A percentile compares a stretch with the other conserved stretches of the same genome.
These are phyloP conservation scores for Pseudoneurospora amorphoporcata DNA, from an alignment of 495 filamentous ascomycete species.

Conservation along the genomic window DNA sequence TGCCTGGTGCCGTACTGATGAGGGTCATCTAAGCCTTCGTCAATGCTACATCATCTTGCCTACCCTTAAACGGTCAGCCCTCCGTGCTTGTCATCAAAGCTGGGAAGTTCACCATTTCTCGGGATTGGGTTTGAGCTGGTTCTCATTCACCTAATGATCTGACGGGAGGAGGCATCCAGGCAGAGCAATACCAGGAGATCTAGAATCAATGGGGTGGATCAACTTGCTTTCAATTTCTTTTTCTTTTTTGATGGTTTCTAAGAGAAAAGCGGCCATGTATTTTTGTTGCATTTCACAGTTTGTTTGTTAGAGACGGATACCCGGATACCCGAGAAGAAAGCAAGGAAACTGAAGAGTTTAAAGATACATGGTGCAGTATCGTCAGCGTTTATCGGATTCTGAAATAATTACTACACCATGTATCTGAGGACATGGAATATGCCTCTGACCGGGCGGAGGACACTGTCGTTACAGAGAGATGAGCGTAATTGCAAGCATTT, in stretches of 20 bases:
- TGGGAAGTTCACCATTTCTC: neutral
- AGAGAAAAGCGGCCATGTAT: neutral
- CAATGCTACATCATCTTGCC: neutral
- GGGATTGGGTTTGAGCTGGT: neutral
- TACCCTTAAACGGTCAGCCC: neutral
- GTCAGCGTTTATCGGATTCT: neutral
- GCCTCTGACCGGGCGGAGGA: neutral
- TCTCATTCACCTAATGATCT: neutral
- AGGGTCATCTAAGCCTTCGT: neutral
- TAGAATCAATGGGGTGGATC: neutral
- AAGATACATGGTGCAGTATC: neutral
- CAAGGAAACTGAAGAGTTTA: neutral
- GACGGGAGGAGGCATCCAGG: neutral
- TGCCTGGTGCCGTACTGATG: neutral
- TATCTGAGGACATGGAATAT: conserved; percentile 3
- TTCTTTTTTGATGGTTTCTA: neutral
- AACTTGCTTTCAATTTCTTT: neutral
- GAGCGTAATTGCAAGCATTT: neutral
- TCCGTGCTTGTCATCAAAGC: neutral
- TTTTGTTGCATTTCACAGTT: neutral
- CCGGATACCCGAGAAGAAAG: neutral
- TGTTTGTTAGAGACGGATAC: neutral
- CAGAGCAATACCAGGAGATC: neutral
- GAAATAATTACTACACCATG: neutral
- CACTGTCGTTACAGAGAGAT: neutral